Evolutionary conservation across 202 grass and related monocot species (phyloP).

Genomic region (Schoenoplectus tabernaemontani): DNA sequence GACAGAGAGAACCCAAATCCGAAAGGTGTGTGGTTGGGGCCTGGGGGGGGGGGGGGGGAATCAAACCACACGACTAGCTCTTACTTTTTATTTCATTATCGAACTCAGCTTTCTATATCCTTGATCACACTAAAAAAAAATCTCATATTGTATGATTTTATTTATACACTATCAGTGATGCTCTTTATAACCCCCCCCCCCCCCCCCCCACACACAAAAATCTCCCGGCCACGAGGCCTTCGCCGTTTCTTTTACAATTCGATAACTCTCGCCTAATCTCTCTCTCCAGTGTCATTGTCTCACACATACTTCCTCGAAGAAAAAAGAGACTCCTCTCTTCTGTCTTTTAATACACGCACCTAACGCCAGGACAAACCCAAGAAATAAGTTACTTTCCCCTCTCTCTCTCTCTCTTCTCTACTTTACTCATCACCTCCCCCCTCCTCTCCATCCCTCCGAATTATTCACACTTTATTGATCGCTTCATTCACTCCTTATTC

Average conservation of each 20-base stretch:
- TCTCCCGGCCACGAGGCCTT: too few relatives aligned
- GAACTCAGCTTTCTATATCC: conserved; percentile 29
- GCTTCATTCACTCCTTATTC: conserved; percentile 16
- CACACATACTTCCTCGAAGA: conserved; percentile 17
- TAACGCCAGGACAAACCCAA: conserved; percentile 45
- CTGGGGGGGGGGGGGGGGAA: conserved; percentile 65
- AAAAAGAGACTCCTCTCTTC: conserved; percentile 14
- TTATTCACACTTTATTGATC: conserved; percentile 18
- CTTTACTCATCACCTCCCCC: neutral
- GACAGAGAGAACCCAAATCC: conserved; percentile 29
- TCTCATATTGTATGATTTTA: conserved; percentile 21
- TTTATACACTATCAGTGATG: conserved; percentile 24
- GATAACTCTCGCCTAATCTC: neutral
- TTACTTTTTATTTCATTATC: conserved; percentile 28
- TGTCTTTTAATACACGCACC: conserved; percentile 45
- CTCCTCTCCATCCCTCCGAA: neutral
- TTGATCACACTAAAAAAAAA: neutral
- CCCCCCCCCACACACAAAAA: neutral
- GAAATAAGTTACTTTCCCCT: conserved; percentile 58
- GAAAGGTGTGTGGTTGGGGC: too few relatives aligned
- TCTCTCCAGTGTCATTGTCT: conserved; percentile 3
- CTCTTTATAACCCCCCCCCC: conserved; percentile 8
- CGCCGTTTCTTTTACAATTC: neutral
- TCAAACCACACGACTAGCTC: conserved; percentile 46
- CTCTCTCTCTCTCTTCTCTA: conserved; percentile 15